A percentile compares a stretch with the other conserved stretches of the same genome.
Evolutionary conservation across 106 monocot species (phyloP).

Genomic region (Dendrobium huoshanense): DNA sequence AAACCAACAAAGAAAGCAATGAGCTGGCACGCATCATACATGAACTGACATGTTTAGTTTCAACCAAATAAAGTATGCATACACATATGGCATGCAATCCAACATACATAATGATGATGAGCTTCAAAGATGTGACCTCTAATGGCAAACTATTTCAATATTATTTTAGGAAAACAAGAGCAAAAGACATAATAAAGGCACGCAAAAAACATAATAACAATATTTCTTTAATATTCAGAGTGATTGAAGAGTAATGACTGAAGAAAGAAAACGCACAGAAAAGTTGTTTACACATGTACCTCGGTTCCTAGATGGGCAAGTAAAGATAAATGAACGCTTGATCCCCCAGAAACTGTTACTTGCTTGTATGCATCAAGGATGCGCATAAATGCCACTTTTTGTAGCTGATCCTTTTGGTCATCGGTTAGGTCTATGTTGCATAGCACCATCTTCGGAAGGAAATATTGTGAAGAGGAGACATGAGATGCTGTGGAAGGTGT

Average conservation of each 20-base stretch:
- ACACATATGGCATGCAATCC: neutral
- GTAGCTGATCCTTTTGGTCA: constrained; percentile 79
- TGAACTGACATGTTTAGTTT: neutral
- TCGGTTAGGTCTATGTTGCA: constrained; percentile 49
- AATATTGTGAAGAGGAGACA: constrained; percentile 23
- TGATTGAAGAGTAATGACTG: neutral
- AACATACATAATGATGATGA: neutral
- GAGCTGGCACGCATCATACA: neutral
- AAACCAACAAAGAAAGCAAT: neutral
- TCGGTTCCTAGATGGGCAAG: constrained; percentile 83
- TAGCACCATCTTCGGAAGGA: constrained; percentile 67
- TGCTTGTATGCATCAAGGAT: constrained; percentile 77
- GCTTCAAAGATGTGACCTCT: neutral
- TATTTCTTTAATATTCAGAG: neutral
- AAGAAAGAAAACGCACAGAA: neutral
- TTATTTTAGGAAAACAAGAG: neutral
- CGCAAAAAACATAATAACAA: neutral
- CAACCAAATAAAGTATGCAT: neutral
- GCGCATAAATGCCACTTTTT: constrained; percentile 62
- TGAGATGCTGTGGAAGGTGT: constrained; percentile 19
- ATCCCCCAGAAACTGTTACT: constrained; percentile 43
- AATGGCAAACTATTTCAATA: neutral
- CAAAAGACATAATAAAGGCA: neutral
- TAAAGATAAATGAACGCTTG: constrained; percentile 51
- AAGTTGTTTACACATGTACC: constrained; percentile 31